Evolutionary conservation across 148 eudicot species (phyloP).

Genomic region (Amaranthus cruentus): DNA sequence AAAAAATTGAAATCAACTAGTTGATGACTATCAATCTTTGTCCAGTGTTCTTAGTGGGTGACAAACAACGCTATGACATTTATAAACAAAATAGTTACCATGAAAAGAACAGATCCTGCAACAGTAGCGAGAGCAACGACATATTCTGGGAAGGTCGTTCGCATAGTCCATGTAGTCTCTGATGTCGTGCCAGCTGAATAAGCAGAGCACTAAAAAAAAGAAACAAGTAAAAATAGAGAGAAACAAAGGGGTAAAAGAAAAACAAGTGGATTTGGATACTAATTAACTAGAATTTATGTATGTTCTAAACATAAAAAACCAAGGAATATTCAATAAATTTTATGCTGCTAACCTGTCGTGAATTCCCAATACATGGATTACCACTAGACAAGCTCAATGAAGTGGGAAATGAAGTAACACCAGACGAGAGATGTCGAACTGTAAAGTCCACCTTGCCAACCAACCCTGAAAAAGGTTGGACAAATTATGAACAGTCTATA

Average conservation of each 20-base stretch:
- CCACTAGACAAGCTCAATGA: conserved; percentile 55
- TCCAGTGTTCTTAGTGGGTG: background rate
- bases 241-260: background rate
- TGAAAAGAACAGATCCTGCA: conserved; percentile 94
- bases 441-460: conserved; percentile 96
- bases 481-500: background rate
- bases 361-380: conserved; percentile 60
- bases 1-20: background rate
- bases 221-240: conserved; percentile 10
- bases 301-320: background rate
- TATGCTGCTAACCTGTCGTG: conserved; percentile 45
- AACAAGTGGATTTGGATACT: background rate
- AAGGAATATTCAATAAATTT: background rate
- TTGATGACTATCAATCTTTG: background rate
- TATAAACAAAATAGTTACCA: conserved; percentile 41
- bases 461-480: conserved; percentile 39
- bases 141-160: conserved; percentile 90
- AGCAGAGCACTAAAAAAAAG: conserved; percentile 68
- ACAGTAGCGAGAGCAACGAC: conserved; percentile 96
- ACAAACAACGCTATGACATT: background rate
- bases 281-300: background rate
- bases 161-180: conserved; percentile 98
- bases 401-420: conserved; percentile 53
- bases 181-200: conserved; percentile 67
- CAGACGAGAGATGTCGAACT: conserved; percentile 83